Percentiles rank a stretch among this genome's conserved stretches.
phyloP scores from a whole-genome alignment of 768 basidiomycete species.

The Russula lepida region DNA sequence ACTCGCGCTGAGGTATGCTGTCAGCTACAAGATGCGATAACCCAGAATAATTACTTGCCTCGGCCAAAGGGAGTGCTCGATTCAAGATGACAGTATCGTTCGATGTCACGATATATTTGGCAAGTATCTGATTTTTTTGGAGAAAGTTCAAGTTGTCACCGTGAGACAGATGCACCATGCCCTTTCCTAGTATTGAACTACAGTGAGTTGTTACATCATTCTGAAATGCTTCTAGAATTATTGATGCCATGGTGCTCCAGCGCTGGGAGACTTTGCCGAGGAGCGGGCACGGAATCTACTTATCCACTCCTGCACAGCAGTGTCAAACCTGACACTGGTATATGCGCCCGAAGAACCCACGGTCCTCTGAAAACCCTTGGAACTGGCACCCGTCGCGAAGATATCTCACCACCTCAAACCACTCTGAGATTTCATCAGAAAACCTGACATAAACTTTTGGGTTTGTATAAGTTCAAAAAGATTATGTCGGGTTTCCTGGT shows the following conservation, averaged over 20 bases:
- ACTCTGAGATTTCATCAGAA: too few species aligned
- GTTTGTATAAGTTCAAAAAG: too few species aligned
- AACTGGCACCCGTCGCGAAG: not conserved
- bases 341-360: not conserved
- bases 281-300: too few species aligned
- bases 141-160: not conserved
- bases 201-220: too few species aligned
- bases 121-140: slow-evolving; percentile 59
- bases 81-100: slow-evolving; percentile 67
- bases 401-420: not conserved
- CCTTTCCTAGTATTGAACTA: too few species aligned
- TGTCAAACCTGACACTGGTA: not conserved
- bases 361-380: too few species aligned
- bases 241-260: too few species aligned
- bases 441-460: too few species aligned
- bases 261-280: too few species aligned
- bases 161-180: slow-evolving; percentile 39
- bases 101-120: slow-evolving; percentile 66
- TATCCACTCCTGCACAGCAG: too few species aligned
- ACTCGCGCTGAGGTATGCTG: slow-evolving; percentile 46
- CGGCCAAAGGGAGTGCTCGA: slow-evolving; percentile 78
- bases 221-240: too few species aligned
- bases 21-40: not conserved
- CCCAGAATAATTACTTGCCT: slow-evolving; percentile 35
- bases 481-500: too few species aligned